Conservation (phyloP, 2,329 filamentous ascomycete genomes). For the Pseudocercospora pini-densiflorae region DNA sequence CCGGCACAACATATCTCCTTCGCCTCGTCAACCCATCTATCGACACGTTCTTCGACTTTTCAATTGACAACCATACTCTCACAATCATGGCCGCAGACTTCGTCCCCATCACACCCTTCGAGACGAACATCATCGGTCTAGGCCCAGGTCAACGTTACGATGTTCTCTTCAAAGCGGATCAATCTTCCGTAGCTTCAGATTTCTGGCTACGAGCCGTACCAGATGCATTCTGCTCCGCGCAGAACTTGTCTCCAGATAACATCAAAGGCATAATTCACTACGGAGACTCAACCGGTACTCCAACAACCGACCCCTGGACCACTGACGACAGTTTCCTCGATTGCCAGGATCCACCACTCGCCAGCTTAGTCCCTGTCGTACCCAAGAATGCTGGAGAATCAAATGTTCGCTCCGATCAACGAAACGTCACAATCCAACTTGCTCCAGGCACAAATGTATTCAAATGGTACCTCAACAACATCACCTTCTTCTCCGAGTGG, state of each 20-base stretch:
- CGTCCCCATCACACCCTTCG: slow-evolving; percentile 41
- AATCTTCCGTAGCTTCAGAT: slow-evolving; percentile 23
- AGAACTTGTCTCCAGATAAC: slow-evolving; percentile 26
- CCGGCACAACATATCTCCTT: slow-evolving; percentile 45
- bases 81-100: slow-evolving; percentile 43
- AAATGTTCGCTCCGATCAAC: too few species aligned
- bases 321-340: too few species aligned
- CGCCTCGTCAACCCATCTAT: slow-evolving; percentile 52
- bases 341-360: too few species aligned
- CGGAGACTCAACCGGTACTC: too few species aligned
- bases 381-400: too few species aligned
- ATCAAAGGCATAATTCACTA: slow-evolving; percentile 19
- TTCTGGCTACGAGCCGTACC: too few species aligned
- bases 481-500: too few species aligned
- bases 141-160: slow-evolving; percentile 48
- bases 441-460: too few species aligned
- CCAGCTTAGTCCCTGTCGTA: too few species aligned
- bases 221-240: slow-evolving; percentile 43
- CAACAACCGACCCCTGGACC: too few species aligned
- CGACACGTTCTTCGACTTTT: slow-evolving; percentile 49
- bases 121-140: slow-evolving; percentile 34
- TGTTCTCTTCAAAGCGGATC: slow-evolving; percentile 45
- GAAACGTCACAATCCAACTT: too few species aligned
- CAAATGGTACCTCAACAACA: too few species aligned
- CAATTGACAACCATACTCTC: slow-evolving; percentile 39